Conservation (phyloP, 2,329 filamentous ascomycete species). For the Ophiocordyceps robertsii region DNA sequence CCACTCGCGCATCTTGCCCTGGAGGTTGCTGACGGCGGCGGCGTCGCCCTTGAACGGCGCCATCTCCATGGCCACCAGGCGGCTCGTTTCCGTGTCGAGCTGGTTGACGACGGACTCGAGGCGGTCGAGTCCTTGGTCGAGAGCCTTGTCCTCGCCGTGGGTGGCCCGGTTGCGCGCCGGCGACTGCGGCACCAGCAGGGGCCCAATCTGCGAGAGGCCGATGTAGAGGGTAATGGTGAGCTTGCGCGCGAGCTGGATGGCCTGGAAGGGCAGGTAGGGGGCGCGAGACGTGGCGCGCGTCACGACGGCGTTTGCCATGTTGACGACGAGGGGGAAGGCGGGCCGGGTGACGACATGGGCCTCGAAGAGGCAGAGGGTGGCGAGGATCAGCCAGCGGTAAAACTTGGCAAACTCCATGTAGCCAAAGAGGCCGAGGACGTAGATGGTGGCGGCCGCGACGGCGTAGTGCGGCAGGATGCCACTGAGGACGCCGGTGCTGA, state of each 20-base stretch:
- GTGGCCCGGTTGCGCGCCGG: constrained; percentile 13
- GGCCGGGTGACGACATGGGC: constrained; percentile 42
- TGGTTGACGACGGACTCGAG: constrained; percentile 46
- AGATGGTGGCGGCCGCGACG: constrained; percentile 41
- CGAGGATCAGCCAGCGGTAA: constrained; percentile 49
- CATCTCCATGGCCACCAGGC: constrained; percentile 65
- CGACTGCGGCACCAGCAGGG: constrained; percentile 38
- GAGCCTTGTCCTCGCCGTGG: constrained; percentile 30
- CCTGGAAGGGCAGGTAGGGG: constrained; percentile 74
- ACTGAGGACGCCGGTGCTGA: constrained; percentile 50
- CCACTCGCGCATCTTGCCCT: constrained; percentile 69
- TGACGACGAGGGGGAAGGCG: constrained; percentile 30
- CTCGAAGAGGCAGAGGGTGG: constrained; percentile 42
- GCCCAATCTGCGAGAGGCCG: constrained; percentile 68
- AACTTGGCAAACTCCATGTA: constrained; percentile 55
- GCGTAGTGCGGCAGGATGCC: constrained; percentile 47
- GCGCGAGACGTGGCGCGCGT: constrained; percentile 28
- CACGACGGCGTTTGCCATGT: constrained; percentile 31
- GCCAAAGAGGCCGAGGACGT: constrained; percentile 48
- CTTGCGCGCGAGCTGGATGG: constrained; percentile 62
- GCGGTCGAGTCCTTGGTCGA: constrained; percentile 51
- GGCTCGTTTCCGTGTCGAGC: constrained; percentile 54
- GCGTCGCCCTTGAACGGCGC: constrained; percentile 68
- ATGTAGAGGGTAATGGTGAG: constrained; percentile 69
- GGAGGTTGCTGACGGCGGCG: constrained; percentile 42